Percentiles rank a stretch among this genome's conserved stretches.
Evolutionary conservation across 306 rosid genomes (phyloP).

Genomic region (Malus orientalis): DNA sequence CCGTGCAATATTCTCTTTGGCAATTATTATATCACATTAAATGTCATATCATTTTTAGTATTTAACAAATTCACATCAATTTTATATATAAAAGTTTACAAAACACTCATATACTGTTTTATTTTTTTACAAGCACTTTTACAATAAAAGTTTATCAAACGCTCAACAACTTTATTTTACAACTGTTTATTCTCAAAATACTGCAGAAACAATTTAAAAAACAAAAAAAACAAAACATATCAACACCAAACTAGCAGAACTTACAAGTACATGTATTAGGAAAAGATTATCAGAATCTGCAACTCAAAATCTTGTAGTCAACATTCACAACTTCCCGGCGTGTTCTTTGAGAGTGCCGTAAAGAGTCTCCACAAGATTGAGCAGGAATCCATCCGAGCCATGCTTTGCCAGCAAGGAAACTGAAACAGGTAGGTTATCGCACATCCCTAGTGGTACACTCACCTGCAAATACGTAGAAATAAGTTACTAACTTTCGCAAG

Average conservation of each 20-base stretch:
- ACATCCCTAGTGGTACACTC: constrained; percentile 65
- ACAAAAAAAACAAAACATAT: too few relatives aligned
- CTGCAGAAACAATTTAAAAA: too few relatives aligned
- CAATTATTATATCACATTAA: too few relatives aligned
- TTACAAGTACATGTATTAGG: neutral
- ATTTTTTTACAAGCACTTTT: too few relatives aligned
- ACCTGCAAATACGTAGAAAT: constrained; percentile 40
- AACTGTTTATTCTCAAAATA: too few relatives aligned
- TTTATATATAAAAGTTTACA: too few relatives aligned
- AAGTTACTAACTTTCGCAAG: neutral
- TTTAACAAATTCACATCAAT: too few relatives aligned
- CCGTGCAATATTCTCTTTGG: fast-evolving
- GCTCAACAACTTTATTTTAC: too few relatives aligned
- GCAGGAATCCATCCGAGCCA: constrained; percentile 74
- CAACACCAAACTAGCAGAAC: neutral
- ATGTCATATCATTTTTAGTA: too few relatives aligned
- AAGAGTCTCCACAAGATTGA: constrained; percentile 57
- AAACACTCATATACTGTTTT: too few relatives aligned
- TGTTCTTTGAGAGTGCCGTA: constrained; percentile 37
- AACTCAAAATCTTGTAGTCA: neutral
- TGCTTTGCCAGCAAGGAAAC: constrained; percentile 68
- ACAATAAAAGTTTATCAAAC: too few relatives aligned
- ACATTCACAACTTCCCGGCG: constrained; percentile 1
- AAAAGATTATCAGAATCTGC: neutral
- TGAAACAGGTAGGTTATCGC: constrained; percentile 57